These are phyloP conservation scores for Cinnamomum chago DNA, from an alignment of 164 flowering plant genomes.

Conservation along the genomic window DNA sequence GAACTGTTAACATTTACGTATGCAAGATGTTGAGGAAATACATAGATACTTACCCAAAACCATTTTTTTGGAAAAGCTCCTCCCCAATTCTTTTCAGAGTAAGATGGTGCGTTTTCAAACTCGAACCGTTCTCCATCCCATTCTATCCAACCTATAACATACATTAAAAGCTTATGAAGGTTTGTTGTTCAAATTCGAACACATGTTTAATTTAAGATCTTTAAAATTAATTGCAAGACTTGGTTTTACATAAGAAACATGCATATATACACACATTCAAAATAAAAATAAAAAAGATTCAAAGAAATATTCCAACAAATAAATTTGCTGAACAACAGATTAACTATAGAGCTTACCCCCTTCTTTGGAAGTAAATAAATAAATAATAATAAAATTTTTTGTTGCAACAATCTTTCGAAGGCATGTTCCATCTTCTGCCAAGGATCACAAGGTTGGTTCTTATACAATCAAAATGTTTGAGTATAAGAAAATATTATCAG, in stretches of 20 bases:
- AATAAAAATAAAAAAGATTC: not conserved
- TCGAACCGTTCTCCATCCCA: slow-evolving; percentile 90
- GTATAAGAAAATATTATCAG: no score
- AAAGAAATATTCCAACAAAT: not conserved
- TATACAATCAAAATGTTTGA: no score
- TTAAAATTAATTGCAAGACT: not conserved
- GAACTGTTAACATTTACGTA: not conserved
- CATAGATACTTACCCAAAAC: slow-evolving; percentile 74
- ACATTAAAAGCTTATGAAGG: slow-evolving; percentile 11
- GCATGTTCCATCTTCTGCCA: not conserved
- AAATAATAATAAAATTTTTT: no score
- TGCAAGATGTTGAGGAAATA: not conserved
- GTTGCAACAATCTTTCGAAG: not conserved
- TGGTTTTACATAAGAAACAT: not conserved
- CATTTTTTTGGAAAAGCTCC: slow-evolving; percentile 92
- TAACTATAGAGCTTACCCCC: not conserved
- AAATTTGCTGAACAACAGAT: not conserved
- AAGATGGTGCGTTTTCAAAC: slow-evolving; percentile 92
- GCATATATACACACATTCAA: not conserved
- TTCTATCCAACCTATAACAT: slow-evolving; percentile 87
- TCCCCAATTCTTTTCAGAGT: slow-evolving; percentile 99
- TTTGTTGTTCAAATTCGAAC: not conserved
- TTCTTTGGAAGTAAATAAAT: not conserved
- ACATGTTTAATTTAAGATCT: not conserved
- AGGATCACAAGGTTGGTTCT: no score